Evolutionary conservation across 2,329 filamentous ascomycete genomes (phyloP).

Genomic region (Sarocladiaceae sp.): DNA sequence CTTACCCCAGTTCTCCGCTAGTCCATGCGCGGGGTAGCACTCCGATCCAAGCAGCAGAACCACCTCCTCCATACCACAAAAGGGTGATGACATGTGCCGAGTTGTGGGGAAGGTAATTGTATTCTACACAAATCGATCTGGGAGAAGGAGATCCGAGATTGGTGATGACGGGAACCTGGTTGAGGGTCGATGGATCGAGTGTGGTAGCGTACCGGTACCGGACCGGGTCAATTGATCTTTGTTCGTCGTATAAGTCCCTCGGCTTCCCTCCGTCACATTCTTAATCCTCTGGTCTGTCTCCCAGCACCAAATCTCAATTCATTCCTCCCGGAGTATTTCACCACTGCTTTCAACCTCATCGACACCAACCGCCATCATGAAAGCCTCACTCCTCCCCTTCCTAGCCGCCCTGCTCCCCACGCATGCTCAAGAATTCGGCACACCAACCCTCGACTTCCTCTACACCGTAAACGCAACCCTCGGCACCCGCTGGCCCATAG

Average conservation of each 20-base stretch:
- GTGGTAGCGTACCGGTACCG: too few species aligned
- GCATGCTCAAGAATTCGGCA: background rate
- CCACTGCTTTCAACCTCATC: background rate
- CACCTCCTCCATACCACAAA: too few species aligned
- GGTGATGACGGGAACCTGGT: background rate
- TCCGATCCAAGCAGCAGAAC: too few species aligned
- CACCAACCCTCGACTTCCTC: conserved; percentile 11
- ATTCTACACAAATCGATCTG: background rate
- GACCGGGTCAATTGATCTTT: background rate
- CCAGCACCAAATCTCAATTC: background rate
- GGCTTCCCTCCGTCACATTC: background rate
- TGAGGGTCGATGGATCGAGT: background rate
- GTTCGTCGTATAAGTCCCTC: background rate
- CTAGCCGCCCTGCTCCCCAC: background rate
- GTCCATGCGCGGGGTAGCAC: background rate
- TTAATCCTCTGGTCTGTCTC: background rate
- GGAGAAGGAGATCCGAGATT: conserved; percentile 5
- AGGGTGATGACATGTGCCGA: background rate
- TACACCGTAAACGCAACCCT: conserved; percentile 13
- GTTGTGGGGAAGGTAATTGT: background rate
- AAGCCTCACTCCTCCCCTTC: conserved; percentile 10
- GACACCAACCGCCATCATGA: background rate
- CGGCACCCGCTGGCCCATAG: conserved; percentile 1
- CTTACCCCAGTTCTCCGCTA: background rate
- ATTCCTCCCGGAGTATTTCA: background rate